phyloP scores from a whole-genome alignment of 2,329 filamentous ascomycete genomes.

The Hymenoscyphus fraxineus region DNA sequence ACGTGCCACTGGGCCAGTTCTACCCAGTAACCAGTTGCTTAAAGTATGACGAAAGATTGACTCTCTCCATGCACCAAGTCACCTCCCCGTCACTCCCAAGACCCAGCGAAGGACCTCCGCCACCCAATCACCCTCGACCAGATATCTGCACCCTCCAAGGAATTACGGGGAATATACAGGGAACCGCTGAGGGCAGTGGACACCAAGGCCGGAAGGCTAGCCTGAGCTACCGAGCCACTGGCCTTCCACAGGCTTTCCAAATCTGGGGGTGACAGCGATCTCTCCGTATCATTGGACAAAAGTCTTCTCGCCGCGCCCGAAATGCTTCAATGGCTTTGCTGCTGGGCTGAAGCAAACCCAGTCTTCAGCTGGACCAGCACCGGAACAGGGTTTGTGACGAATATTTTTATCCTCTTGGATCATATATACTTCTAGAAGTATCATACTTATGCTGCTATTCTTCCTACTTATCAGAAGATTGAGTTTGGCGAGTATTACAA shows the following conservation, averaged over 20 bases:
- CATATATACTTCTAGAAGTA: too few species aligned
- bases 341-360: neutral
- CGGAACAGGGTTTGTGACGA: too few species aligned
- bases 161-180: neutral
- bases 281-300: neutral
- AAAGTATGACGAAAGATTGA: neutral
- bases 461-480: too few species aligned
- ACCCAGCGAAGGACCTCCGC: neutral
- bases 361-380: slow-evolving; percentile 1
- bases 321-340: neutral
- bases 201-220: neutral
- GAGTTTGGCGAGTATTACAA: too few species aligned
- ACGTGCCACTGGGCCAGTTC: neutral
- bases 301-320: neutral
- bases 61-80: neutral
- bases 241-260: neutral
- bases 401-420: too few species aligned
- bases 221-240: neutral
- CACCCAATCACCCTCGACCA: neutral
- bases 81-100: neutral
- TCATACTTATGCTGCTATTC: too few species aligned
- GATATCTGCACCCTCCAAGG: neutral
- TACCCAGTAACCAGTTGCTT: neutral
- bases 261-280: neutral
- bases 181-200: neutral